Conservation (phyloP, 2,329 filamentous ascomycete genomes). For the Aspergillus clavatus region DNA sequence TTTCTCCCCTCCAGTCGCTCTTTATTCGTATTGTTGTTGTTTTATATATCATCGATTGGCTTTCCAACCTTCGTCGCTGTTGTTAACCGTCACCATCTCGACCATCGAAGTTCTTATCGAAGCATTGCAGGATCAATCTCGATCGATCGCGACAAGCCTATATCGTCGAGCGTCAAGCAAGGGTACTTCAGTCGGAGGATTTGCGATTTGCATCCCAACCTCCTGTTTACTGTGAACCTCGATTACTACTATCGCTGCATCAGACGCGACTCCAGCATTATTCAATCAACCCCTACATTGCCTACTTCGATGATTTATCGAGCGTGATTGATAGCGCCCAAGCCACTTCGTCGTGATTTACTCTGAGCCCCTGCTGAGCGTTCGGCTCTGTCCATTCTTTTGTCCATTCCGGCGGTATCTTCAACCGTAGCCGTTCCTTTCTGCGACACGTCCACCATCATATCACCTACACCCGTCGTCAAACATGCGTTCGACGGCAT, state of each 20-base stretch:
- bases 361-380: slow-evolving; percentile 12
- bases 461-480: slow-evolving; percentile 6
- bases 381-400: slow-evolving; percentile 23
- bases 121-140: neutral
- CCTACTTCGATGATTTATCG: neutral
- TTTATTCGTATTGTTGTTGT: slow-evolving; percentile 18
- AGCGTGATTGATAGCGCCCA: slow-evolving; percentile 3
- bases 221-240: neutral
- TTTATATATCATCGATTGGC: slow-evolving; percentile 5
- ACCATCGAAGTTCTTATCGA: slow-evolving; percentile 1
- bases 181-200: neutral
- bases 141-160: neutral
- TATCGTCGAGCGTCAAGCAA: neutral
- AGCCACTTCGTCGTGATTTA: slow-evolving; percentile 4
- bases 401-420: slow-evolving; percentile 7
- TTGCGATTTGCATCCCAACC: slow-evolving; percentile 5
- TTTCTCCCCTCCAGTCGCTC: slow-evolving; percentile 24
- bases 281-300: neutral
- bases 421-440: slow-evolving; percentile 7
- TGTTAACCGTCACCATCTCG: neutral
- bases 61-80: slow-evolving; percentile 1
- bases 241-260: neutral
- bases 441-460: slow-evolving; percentile 6
- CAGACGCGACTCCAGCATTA: neutral
- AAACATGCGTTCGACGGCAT: slow-evolving; percentile 29